Evolutionary conservation across 441 rosid species (phyloP), one percentile per base, ranked within the genome.

Genomic region (Macaranga tanarius): DNA sequence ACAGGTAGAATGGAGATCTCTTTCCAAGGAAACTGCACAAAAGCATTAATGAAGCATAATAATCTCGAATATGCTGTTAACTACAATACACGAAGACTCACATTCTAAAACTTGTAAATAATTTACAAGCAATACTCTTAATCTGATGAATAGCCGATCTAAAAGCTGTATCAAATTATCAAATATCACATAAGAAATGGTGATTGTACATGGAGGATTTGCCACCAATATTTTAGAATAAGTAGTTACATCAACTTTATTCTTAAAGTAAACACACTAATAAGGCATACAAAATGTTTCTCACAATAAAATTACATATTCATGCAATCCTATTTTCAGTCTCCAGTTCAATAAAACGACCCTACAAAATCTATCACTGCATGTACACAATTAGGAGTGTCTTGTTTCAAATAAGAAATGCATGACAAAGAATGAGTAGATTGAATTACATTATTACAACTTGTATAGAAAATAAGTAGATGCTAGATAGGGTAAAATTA

Each of bases 21-120:
- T 66, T 89, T 90, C 97, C 96, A 88, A 11, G 92, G 89, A 62
- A 88, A 77, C 96, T 93, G 86, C 82, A 83, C 57, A 71, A 52
- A 54, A 48, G 31, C 9, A 69, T 34, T 28, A 38, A 48, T 63
- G 20, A 42, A 51, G 40, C 44, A 50, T 56, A 45, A 23, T 10
- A 77, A 69, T 31, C 38, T 31, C 38, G 3, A 31, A 1, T 31
- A 2, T 31, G 38, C 38, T 31, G 38, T 31, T 31, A 31, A 31
- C 38, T 31, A 31, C 38, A 74, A 31, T 42, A 23, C 13, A 57
- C 17, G 31, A 22, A 62, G 31, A 47, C 28, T 40, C 54, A 34
- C 22, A n/a, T 26, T 48, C 22, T 28, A 22, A 23, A 58, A 44
- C 50, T 19, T 45, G 57, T 2, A 15, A 65, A 28, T 22, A 31